Evolutionary conservation across 345 rosid species (phyloP), one percentile per base, ranked within the genome.

Genomic region (Arabidopsis suecica): DNA sequence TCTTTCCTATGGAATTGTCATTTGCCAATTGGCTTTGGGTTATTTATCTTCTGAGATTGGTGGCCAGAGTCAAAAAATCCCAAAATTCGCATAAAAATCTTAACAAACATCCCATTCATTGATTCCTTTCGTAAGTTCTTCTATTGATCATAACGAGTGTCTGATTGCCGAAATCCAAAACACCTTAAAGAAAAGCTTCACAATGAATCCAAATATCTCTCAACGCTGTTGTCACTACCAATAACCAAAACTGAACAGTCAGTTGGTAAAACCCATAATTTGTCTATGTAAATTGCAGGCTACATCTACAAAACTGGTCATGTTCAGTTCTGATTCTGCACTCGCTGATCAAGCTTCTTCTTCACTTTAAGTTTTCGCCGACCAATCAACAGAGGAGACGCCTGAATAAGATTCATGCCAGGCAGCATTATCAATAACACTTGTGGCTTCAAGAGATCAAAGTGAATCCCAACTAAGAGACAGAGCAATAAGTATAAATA

Each of bases 321-420:
- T 37, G 25, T 53, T 53, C 10, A 37, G 10, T 53, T 49, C 25
- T n/a, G 59, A n/a, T 28, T 7, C 18, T 22, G 4, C 16, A 12
- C 25, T 42, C 47, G 7, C 47, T n/a, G 6, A 13, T 40, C 2
- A 11, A 7, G 12, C 40, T 86, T 86, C 75, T 81, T 88, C 80
- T 79, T 85, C 65, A 93, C 86, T 33, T 49, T 60, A 44, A 81
- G 87, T 14, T 81, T 79, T 36, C 77, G 79, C 56, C 94, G 88
- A 83, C 74, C 71, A 73, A 90, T 82, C 64, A 30, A 28, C 14
- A 90, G 38, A 48, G 89, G 91, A 23, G 98, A 90, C 64, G 95
- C 95, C 96, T 90, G 88, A 56, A 78, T 71, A 34, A 72, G 54
- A 28, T 34, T 14, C 69, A 47, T 60, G 5, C 47, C 3, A 28